Evolutionary conservation across 2,329 filamentous ascomycete genomes (phyloP).

Genomic region (Cladosporium sp.): DNA sequence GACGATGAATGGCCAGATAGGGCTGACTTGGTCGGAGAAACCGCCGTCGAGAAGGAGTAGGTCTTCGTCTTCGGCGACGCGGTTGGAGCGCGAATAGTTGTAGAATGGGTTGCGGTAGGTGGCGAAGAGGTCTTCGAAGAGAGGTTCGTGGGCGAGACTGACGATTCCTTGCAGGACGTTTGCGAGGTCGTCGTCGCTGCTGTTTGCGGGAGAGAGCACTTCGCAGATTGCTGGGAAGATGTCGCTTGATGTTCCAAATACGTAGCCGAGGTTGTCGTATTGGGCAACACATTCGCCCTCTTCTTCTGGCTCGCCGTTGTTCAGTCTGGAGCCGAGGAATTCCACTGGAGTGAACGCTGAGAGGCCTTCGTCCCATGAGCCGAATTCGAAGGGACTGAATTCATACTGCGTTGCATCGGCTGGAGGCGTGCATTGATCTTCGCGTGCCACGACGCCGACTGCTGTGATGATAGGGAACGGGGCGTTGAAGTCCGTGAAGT

Average conservation of each 20-base stretch:
- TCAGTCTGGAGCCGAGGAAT: conserved; percentile 59
- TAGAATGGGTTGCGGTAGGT: conserved; percentile 61
- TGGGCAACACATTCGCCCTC: conserved; percentile 43
- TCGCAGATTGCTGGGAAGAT: conserved; percentile 35
- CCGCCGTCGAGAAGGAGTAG: conserved; percentile 51
- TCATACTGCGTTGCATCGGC: conserved; percentile 60
- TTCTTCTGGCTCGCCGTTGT: conserved; percentile 40
- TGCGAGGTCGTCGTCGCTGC: conserved; percentile 19
- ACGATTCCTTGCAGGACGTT: conserved; percentile 30
- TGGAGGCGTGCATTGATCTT: conserved; percentile 35
- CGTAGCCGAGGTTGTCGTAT: conserved; percentile 48
- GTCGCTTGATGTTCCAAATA: conserved; percentile 43
- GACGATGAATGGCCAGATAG: conserved; percentile 50
- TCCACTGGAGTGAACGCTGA: conserved; percentile 56
- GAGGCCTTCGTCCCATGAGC: conserved; percentile 58
- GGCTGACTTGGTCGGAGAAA: conserved; percentile 48
- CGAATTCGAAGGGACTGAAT: conserved; percentile 63
- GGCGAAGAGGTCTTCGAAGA: conserved; percentile 41
- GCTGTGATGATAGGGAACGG: conserved; percentile 46
- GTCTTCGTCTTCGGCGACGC: conserved; percentile 33
- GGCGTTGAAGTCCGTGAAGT: conserved; percentile 38
- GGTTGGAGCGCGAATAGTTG: conserved; percentile 43
- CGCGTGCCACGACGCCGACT: conserved; percentile 33
- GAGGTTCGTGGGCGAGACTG: conserved; percentile 24
- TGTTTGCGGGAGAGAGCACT: conserved; percentile 17